Evolutionary conservation across 176 grass and related monocot species (phyloP).

Genomic region (Avena eriantha): DNA sequence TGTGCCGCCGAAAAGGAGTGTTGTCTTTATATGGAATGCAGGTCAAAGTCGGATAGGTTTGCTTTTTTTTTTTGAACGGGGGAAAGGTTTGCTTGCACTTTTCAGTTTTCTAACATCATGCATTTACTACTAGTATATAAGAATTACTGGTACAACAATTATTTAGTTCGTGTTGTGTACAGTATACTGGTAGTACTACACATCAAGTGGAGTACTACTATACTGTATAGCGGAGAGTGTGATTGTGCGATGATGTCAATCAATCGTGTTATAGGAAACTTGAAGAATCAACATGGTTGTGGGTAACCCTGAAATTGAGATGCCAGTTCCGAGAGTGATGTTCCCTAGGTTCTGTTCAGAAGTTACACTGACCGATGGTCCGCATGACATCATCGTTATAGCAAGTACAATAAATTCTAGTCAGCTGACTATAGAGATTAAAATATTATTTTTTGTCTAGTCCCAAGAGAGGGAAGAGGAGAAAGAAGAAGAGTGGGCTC

Average conservation of each 20-base stretch:
- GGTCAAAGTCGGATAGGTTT: not conserved
- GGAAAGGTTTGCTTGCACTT: not conserved
- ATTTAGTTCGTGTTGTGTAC: too few species aligned
- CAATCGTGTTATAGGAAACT: not conserved
- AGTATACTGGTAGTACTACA: too few species aligned
- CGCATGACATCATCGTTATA: not conserved
- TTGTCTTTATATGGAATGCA: not conserved
- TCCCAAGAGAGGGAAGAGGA: too few species aligned
- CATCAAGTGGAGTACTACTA: too few species aligned
- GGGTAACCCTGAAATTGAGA: conserved; percentile 26
- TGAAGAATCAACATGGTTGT: not conserved
- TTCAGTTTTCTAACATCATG: not conserved
- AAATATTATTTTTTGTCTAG: too few species aligned
- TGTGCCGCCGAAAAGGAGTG: not conserved
- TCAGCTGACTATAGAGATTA: too few species aligned
- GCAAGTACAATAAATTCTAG: too few species aligned
- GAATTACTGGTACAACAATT: too few species aligned
- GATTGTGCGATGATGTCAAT: not conserved
- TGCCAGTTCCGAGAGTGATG: conserved; percentile 42
- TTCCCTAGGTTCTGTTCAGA: conserved; percentile 35
- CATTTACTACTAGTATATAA: too few species aligned
- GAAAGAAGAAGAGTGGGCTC: too few species aligned
- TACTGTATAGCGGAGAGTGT: not conserved
- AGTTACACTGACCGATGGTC: conserved; percentile 9
- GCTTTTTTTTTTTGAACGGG: too few species aligned